phyloP scores from a whole-genome alignment of 495 filamentous ascomycete species.

The Sordaria brevicollis region DNA sequence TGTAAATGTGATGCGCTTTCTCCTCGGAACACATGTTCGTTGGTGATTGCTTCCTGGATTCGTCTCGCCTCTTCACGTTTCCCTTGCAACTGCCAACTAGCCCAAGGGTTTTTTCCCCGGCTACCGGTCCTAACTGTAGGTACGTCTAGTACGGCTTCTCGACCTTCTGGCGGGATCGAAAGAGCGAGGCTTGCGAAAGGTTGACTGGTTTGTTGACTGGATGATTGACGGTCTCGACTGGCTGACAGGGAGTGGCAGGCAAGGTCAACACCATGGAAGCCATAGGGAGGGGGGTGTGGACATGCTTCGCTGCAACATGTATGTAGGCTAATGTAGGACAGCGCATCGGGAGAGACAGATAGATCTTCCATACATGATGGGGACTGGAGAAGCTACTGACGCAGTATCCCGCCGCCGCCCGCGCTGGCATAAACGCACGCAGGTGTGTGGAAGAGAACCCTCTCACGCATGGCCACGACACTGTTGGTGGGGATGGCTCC shows the following conservation, averaged over 20 bases:
- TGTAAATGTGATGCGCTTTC: background rate
- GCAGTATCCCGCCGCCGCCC: conserved; percentile 15
- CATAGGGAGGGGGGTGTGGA: background rate
- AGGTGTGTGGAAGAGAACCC: background rate
- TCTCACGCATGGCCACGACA: conserved; percentile 1
- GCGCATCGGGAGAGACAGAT: conserved; percentile 11
- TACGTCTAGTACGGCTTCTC: background rate
- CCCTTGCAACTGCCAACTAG: background rate
- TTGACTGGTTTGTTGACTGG: background rate
- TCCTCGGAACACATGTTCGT: background rate
- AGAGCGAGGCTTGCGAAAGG: background rate
- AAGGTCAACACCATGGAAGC: background rate
- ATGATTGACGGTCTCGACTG: background rate
- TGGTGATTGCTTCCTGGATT: background rate
- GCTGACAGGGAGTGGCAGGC: background rate
- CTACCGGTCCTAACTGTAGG: background rate
- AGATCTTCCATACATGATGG: conserved; percentile 11
- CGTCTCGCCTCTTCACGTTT: background rate
- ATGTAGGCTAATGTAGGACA: conserved; percentile 14
- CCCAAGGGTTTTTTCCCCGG: background rate
- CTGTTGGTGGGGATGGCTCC: background rate
- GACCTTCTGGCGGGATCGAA: background rate
- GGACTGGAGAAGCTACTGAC: background rate
- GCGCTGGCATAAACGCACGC: conserved; percentile 7
- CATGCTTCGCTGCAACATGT: background rate